Base-by-base conservation (phyloP, 2,329 filamentous ascomycete genomes). In the Teratosphaeria pseudoeucalypti region DNA sequence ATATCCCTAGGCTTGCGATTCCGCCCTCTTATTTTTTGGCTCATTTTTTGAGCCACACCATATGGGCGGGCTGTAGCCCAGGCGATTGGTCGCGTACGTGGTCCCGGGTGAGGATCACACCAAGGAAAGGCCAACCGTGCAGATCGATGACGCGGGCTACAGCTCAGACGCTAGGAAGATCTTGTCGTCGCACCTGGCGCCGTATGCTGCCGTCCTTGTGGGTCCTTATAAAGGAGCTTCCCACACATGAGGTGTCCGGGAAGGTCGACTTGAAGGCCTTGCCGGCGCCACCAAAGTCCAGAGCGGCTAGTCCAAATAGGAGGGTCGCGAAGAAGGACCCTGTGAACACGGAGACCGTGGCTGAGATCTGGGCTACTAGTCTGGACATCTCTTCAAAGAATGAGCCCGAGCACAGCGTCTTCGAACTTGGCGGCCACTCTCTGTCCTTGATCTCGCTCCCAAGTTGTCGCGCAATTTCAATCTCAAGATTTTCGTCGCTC, bases 141-240 rank as follows among this genome's bases (percentile, higher is more conserved):
- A 86, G 54, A 83, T 91, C 55, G 85, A 90, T 61, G 82, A 86
- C 59, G 81, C 84, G 32, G 88, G 87, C 6, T 86, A 88, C 72
- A 90, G 88, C 65, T 84, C 88, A 1, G 80, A 80, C 6, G 84
- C 87, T 2, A 81, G 89, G 54, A 82, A 84, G 58, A 80, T 81
- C 16, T 78, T 92, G 2, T 80, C 85, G 1, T 76, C 81, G 12
- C 83, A 84, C 63, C 79, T 92, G 32, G 89, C 89, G 1, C 87
- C 89, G 62, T 92, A 92, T 92, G 89, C 86, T 92, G 58, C 89
- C 89, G 0, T 80, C 86, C 0, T 72, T 90, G 2, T 92, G 89
- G 89, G 84, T 92, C 43, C 82, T 87, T 67, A 73, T 92, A 34
- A 81, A 86, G 2, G 80, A 82, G 61, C 74, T 92, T 5, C 89